Evolutionary conservation across 306 rosid genomes (phyloP).

Genomic region (Vigna angularis): DNA sequence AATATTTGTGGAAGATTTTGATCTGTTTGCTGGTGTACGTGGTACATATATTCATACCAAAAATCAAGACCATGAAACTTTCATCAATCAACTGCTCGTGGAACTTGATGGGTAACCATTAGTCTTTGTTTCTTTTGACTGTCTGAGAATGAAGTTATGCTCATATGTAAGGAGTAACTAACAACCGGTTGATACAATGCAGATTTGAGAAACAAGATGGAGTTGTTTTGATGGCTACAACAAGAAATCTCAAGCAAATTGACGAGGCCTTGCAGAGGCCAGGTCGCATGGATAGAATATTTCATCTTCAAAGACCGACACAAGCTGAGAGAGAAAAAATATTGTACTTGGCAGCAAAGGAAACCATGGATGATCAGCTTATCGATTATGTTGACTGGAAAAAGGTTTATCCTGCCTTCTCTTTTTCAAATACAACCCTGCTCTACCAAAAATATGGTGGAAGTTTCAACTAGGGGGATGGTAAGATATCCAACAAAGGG

Average conservation of each 20-base stretch:
- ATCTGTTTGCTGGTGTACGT: constrained; percentile 97
- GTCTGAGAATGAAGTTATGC: constrained; percentile 40
- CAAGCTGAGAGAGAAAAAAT: constrained; percentile 92
- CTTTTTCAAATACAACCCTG: not conserved
- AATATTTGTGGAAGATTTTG: constrained; percentile 97
- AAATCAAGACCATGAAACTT: constrained; percentile 96
- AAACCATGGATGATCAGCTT: constrained; percentile 87
- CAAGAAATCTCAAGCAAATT: constrained; percentile 88
- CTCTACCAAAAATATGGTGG: not conserved
- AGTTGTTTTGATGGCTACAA: constrained; percentile 98
- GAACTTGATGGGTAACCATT: constrained; percentile 95
- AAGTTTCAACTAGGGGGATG: constrained; percentile 21
- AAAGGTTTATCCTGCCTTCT: constrained; percentile 65
- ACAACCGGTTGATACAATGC: constrained; percentile 39
- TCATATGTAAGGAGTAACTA: constrained; percentile 22
- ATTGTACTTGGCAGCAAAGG: constrained; percentile 78
- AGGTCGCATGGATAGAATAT: constrained; percentile 98
- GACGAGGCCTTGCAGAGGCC: constrained; percentile 97
- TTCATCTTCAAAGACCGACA: constrained; percentile 97
- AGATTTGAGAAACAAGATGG: constrained; percentile 99
- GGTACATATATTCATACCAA: constrained; percentile 87
- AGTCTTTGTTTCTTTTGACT: constrained; percentile 40
- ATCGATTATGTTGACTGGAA: constrained; percentile 93
- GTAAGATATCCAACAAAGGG: constrained; percentile 7
- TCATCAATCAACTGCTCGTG: constrained; percentile 98